Conservation (phyloP, 495 filamentous ascomycete genomes). For the Poronia punctata region DNA sequence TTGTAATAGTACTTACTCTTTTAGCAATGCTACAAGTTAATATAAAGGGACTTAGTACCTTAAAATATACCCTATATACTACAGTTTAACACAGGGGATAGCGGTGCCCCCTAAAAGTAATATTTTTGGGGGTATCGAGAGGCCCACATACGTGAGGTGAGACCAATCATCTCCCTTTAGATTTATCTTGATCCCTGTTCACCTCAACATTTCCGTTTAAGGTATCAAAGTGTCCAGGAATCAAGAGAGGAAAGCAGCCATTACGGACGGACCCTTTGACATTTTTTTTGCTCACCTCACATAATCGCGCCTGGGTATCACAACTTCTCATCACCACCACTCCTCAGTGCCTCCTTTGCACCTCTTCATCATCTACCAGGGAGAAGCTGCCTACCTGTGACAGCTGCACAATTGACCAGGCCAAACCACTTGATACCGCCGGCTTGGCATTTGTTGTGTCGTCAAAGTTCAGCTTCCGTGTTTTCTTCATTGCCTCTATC, state of each 20-base stretch:
- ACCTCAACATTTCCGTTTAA: not conserved
- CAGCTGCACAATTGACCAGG: conserved; percentile 8
- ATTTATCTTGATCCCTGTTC: too few relatives aligned
- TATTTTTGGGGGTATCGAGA: too few relatives aligned
- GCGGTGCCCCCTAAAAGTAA: too few relatives aligned
- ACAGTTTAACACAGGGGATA: too few relatives aligned
- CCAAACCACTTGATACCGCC: conserved; percentile 7
- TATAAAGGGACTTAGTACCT: too few relatives aligned
- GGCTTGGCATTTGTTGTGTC: conserved; percentile 6
- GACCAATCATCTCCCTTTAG: too few relatives aligned
- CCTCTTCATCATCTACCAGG: not conserved
- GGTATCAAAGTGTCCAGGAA: not conserved
- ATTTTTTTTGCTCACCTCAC: conserved; percentile 13
- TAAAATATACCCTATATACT: too few relatives aligned
- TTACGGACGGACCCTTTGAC: conserved; percentile 3
- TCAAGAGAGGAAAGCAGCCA: not conserved
- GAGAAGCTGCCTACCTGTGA: conserved; percentile 4
- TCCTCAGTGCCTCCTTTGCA: not conserved
- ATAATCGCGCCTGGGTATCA: conserved; percentile 1
- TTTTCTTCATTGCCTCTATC: not conserved
- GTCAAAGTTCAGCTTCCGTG: not conserved
- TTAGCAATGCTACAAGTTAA: too few relatives aligned
- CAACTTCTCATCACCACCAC: not conserved
- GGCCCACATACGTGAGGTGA: too few relatives aligned
- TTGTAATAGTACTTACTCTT: too few relatives aligned